Evolutionary conservation across 345 rosid species (phyloP), one percentile per base, ranked within the genome.

Genomic region (Brassica nigra): DNA sequence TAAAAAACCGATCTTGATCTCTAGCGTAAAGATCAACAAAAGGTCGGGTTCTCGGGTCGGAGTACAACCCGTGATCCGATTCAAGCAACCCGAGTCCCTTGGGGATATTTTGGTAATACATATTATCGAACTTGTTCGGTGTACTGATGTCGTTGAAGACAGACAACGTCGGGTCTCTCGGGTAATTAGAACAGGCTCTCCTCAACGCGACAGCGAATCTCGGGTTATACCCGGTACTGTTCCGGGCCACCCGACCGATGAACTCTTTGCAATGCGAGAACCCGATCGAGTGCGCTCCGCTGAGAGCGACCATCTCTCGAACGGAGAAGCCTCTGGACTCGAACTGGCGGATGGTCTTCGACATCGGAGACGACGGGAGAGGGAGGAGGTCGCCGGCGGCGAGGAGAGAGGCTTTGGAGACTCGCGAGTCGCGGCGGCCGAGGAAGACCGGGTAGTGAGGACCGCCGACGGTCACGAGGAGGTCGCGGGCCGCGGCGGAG

Each of bases 221-320:
- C 15, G 88, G 91, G 77, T 90, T 92, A 79, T 91, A 91, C 69
- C 80, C 75, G 16, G 91, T 85, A 65, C 85, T 84, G 31, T 86
- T 86, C 34, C 78, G 75, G 11, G 27, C 70, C 54, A 91, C 69
- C 58, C 68, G 78, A 36, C 62, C 73, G 66, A 42, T 77, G 54
- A 95, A 92, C 86, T 91, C 97, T 52, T 88, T 90, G 70, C 99
- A 95, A 75, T 95, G 98, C 2, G 99, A 95, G 85, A 95, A 89
- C 2, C 99, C 99, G 11, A 92, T 86, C 2, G 97, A 90, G 78
- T 95, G 99, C 0, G 99, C 97, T 0, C 99, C 99, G 59, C 91
- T 87, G 3, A 95, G 69, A 5, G 98, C 98, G 55, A 92, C 96
- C 92, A 89, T 88, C 80, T 95, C 99, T 44, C 87, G 96, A 65